These are phyloP conservation scores for Kregervanrija pseudodelftensis DNA, from an alignment of 805 yeast genomes.

Conservation along the genomic window DNA sequence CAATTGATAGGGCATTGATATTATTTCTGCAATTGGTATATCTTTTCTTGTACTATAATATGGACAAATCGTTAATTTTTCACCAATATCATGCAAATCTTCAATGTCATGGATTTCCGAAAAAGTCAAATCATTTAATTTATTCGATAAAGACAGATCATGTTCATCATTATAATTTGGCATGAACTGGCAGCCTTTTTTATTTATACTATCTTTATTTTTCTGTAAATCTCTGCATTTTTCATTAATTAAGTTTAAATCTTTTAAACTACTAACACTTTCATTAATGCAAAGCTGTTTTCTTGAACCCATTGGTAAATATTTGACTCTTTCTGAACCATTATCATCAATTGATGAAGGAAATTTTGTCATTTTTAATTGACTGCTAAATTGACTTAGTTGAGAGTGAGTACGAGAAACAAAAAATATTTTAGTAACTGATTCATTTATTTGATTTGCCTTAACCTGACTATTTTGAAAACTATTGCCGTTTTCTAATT, in stretches of 20 bases:
- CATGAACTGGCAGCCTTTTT: slow-evolving; percentile 33
- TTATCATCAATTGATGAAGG: slow-evolving; percentile 47
- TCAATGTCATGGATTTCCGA: slow-evolving; percentile 69
- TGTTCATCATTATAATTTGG: slow-evolving; percentile 28
- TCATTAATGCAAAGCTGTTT: slow-evolving; percentile 78
- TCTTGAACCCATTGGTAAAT: slow-evolving; percentile 72
- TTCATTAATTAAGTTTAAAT: slow-evolving; percentile 60
- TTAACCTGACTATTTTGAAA: background rate
- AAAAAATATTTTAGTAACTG: slow-evolving; percentile 50
- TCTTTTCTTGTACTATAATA: slow-evolving; percentile 68
- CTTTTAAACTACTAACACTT: slow-evolving; percentile 42
- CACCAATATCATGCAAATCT: slow-evolving; percentile 60
- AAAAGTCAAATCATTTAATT: slow-evolving; percentile 49
- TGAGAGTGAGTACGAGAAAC: slow-evolving; percentile 92
- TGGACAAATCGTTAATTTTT: slow-evolving; percentile 57
- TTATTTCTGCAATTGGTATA: slow-evolving; percentile 55
- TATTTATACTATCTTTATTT: slow-evolving; percentile 10
- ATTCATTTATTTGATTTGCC: slow-evolving; percentile 16
- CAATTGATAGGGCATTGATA: slow-evolving; percentile 82
- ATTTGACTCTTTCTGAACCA: slow-evolving; percentile 49
- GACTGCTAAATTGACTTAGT: slow-evolving; percentile 70
- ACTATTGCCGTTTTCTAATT: slow-evolving; percentile 26
- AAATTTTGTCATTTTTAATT: slow-evolving; percentile 53
- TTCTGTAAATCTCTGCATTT: slow-evolving; percentile 70
- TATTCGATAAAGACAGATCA: slow-evolving; percentile 27